Evolutionary conservation across 1,284 basidiomycete species (phyloP).

Genomic region (Mrakiaceae sp.): DNA sequence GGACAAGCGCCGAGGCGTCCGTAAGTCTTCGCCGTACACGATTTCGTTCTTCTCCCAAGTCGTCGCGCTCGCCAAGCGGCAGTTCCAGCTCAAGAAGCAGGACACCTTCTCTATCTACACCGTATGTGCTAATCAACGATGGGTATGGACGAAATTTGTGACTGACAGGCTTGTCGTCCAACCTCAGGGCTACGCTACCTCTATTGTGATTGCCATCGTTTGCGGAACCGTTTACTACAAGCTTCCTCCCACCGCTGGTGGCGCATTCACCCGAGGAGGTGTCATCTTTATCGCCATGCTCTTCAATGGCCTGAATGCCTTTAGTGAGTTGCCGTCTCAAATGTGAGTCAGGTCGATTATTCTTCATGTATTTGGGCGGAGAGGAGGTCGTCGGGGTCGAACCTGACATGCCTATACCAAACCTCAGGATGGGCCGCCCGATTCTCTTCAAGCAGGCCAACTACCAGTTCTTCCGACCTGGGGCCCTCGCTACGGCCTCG

Average conservation of each 20-base stretch:
- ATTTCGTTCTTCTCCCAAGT: constrained; percentile 67
- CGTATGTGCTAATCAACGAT: constrained; percentile 36
- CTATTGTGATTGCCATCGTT: constrained; percentile 50
- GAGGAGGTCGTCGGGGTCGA: no score
- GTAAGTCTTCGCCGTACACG: constrained; percentile 76
- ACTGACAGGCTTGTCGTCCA: constrained; percentile 18
- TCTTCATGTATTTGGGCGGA: no score
- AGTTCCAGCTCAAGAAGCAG: constrained; percentile 62
- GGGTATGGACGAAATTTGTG: constrained; percentile 15
- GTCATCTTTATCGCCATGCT: constrained; percentile 66
- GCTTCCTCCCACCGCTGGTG: constrained; percentile 57
- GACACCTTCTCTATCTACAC: constrained; percentile 71
- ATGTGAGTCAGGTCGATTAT: constrained; percentile 20
- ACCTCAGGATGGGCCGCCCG: constrained; percentile 56
- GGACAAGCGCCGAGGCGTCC: constrained; percentile 72
- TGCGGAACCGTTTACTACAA: constrained; percentile 65
- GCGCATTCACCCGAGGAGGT: constrained; percentile 77
- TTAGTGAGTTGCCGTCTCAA: constrained; percentile 48
- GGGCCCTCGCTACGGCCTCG: constrained; percentile 55
- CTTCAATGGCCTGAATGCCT: constrained; percentile 63
- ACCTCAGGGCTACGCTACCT: constrained; percentile 23
- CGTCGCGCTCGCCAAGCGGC: constrained; percentile 55
- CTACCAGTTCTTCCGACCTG: constrained; percentile 70
- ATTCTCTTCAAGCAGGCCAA: constrained; percentile 50
- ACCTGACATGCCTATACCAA: background rate